Base-by-base conservation (phyloP, 495 filamentous ascomycete species). In the Aspergillus heteromorphus region DNA sequence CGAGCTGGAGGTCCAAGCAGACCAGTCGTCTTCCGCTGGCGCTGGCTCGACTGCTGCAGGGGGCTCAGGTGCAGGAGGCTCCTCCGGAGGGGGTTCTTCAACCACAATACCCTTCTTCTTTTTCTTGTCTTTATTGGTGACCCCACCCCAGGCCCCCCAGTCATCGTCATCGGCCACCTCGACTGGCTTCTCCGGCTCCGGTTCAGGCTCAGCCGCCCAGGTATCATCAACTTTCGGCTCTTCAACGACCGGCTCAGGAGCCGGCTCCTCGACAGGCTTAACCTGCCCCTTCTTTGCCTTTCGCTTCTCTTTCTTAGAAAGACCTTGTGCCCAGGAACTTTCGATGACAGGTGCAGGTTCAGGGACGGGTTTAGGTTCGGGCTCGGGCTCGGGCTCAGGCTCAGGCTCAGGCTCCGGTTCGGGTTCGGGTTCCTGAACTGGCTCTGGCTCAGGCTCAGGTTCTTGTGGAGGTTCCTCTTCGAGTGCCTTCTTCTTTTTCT, bases 71-170 rank as follows among this genome's bases (percentile, higher is more conserved):
- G 45, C 54, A 9, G 54, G 55, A 17, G 51, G 51, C 21, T 58
- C 59, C n/a, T 52, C 59, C 3, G 27, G 41, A 17, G 61, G 40
- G 31, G 63, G 60, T n/a, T 62, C 65, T 21, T 68, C 69, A 23
- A 57, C 58, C 11, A 65, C 40, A 42, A 66, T 54, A 48, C 65
- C 68, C 16, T 67, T 71, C 47, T 67, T 67, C 55, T 73, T 74
- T 48, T 76, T 74, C 47, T 73, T 74, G 27, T 72, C 63, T 29
- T 75, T 69, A 59, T 56, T 18, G 69, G 48, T 9, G 62, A 48
- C 49, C 48, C 51, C 72, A 67, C 48, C 51, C 72, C 68, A 77
- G 34, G 23, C 23, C 23, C 65, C 63, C 57, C 60, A 71, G 55
- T 61, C 64, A 54, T 64, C 54, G 9, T 70, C 67, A 10, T 57